Conservation (phyloP, 1,284 basidiomycete species). For the Ceratobasidium sp. region DNA sequence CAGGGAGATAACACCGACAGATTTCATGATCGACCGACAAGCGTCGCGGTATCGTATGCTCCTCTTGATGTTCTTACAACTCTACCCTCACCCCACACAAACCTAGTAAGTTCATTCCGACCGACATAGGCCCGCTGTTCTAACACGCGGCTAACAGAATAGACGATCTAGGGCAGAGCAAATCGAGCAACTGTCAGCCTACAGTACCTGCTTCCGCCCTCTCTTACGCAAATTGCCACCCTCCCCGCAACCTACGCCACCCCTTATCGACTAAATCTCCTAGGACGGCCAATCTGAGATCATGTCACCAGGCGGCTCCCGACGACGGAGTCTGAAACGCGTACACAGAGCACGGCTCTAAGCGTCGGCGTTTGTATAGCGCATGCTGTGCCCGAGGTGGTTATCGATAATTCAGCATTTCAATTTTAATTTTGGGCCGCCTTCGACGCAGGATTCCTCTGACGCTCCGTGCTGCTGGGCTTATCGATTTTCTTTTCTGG, state of each 20-base stretch:
- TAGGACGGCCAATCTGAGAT: not conserved
- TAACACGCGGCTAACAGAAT: not conserved
- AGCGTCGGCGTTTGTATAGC: constrained; percentile 29
- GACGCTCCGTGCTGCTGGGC: constrained; percentile 22
- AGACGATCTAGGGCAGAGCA: not conserved
- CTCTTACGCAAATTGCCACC: too few species aligned
- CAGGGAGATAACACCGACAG: too few species aligned
- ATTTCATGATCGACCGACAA: too few species aligned
- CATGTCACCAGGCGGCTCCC: constrained; percentile 1
- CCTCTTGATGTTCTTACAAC: too few species aligned
- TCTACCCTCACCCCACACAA: not conserved
- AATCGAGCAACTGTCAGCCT: not conserved
- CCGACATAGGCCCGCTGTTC: not conserved
- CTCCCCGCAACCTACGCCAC: not conserved
- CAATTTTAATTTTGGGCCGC: constrained; percentile 28
- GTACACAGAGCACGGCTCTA: constrained; percentile 14
- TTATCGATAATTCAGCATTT: constrained; percentile 21
- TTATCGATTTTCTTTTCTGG: constrained; percentile 31
- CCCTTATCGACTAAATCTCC: not conserved
- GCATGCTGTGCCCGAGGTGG: too few species aligned
- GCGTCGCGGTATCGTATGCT: too few species aligned
- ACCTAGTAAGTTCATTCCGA: constrained; percentile 6
- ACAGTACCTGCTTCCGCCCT: too few species aligned
- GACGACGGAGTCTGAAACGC: not conserved
- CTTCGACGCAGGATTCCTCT: not conserved